These are phyloP conservation scores for Phymatotrichopsis omnivora DNA, from an alignment of 2,329 filamentous ascomycete species.

Conservation along the genomic window DNA sequence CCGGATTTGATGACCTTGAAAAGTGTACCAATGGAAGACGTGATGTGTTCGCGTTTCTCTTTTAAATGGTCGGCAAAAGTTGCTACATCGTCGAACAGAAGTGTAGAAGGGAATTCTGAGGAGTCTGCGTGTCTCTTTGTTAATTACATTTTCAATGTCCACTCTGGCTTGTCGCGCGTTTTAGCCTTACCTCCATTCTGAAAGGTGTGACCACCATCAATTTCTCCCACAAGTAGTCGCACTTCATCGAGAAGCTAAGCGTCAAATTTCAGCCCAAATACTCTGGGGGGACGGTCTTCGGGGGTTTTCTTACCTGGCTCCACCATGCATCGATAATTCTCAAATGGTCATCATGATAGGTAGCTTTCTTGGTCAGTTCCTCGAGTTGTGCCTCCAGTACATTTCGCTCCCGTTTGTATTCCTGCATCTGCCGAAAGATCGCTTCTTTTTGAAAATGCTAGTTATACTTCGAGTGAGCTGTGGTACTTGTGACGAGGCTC, in stretches of 20 bases:
- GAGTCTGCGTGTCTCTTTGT: constrained; percentile 37
- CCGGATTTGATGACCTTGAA: constrained; percentile 47
- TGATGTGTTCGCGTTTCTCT: constrained; percentile 65
- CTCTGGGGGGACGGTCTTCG: constrained; percentile 13
- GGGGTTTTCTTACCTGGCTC: constrained; percentile 58
- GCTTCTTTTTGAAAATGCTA: constrained; percentile 92
- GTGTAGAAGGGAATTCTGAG: constrained; percentile 46
- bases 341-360: constrained; percentile 85
- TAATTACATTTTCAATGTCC: background rate
- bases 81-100: constrained; percentile 52
- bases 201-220: constrained; percentile 40
- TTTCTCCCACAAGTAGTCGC: constrained; percentile 43
- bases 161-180: background rate
- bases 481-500: constrained; percentile 8
- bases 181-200: constrained; percentile 38
- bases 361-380: constrained; percentile 65
- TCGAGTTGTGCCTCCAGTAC: constrained; percentile 71
- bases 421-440: constrained; percentile 93
- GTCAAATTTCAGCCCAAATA: constrained; percentile 25
- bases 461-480: constrained; percentile 14
- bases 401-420: constrained; percentile 85
- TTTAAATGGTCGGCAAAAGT: constrained; percentile 76
- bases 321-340: constrained; percentile 89
- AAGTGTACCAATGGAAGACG: constrained; percentile 59
- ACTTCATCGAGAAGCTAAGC: constrained; percentile 54